Evolutionary conservation across 441 rosid species (phyloP), one percentile per base, ranked within the genome.

Genomic region (Gossypium aridum): DNA sequence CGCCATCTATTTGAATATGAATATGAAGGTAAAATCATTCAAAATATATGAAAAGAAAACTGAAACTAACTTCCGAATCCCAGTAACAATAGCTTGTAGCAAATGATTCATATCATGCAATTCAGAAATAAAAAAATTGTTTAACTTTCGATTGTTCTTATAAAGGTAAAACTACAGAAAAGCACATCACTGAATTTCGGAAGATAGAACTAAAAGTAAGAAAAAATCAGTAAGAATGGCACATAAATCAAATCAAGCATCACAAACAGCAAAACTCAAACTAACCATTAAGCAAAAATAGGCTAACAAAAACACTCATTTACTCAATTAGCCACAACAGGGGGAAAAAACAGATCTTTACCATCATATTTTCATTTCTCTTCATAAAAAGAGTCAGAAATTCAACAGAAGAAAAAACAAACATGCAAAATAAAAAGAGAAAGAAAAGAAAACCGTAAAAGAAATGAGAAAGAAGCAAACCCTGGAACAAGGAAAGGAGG

Each of bases 401-500:
- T 39, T 63, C 45, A 54, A 54, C 1, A 72, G 7, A 37, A 69
- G 22, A 6, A 31, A 28, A 51, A 47, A 9, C 26, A n/a, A 55
- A 56, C 65, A 1, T 19, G 4, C 16, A 56, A 71, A 62, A 34
- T 0, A 3, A 14, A 8, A 8, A 16, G 2, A 31, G 7, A 26
- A 1, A 1, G 4, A 28, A 55, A 26, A 13, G 49, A 59, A 7
- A 7, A 5, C 34, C 8, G 61, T 14, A 8, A 25, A 17, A 20
- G 6, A 49, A 28, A n/a, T 17, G 39, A 76, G 39, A 12, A 78
- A 51, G 14, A 73, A 70, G 68, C 78, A 71, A 75, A 95, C 97
- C 93, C 83, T 86, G 25, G 96, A 80, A 81, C 92, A 82, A 78
- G 91, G 85, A 75, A 92, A 74, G 84, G 91, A 86, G 76, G 98